These are phyloP conservation scores for Pelagophyceae sp. DNA, from an alignment of 352 stramenopile genomes.

Conservation along the genomic window DNA sequence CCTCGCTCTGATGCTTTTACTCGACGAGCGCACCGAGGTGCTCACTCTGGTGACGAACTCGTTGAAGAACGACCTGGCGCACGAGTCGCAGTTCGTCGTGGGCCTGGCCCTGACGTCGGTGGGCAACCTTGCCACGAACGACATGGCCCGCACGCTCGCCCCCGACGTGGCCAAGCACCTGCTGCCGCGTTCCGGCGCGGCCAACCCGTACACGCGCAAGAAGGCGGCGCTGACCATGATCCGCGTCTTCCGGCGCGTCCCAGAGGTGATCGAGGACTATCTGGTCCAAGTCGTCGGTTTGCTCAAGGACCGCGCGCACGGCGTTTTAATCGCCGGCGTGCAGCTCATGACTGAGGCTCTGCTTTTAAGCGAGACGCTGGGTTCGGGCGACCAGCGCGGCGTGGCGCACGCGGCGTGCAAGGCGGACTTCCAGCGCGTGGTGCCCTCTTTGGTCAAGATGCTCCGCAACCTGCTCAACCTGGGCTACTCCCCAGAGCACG, in stretches of 20 bases:
- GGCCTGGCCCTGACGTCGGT: slow-evolving; percentile 91
- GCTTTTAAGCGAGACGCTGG: slow-evolving; percentile 40
- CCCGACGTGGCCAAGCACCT: slow-evolving; percentile 94
- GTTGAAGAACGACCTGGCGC: slow-evolving; percentile 93
- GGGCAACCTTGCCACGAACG: slow-evolving; percentile 92
- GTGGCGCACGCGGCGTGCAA: slow-evolving; percentile 35
- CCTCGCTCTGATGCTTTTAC: slow-evolving; percentile 89
- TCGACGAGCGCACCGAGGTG: slow-evolving; percentile 97
- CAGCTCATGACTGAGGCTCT: slow-evolving; percentile 88
- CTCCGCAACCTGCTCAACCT: slow-evolving; percentile 90
- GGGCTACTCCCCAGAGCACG: slow-evolving; percentile 95
- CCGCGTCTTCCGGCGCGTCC: slow-evolving; percentile 80
- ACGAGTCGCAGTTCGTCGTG: slow-evolving; percentile 83
- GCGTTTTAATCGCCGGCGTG: slow-evolving; percentile 89
- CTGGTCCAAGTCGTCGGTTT: slow-evolving; percentile 83
- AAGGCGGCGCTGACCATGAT: slow-evolving; percentile 90
- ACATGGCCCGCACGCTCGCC: slow-evolving; percentile 95
- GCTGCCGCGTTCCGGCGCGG: slow-evolving; percentile 42
- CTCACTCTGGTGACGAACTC: slow-evolving; percentile 99
- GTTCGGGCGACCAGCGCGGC: neutral
- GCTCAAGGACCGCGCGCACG: slow-evolving; percentile 93
- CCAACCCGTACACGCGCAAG: slow-evolving; percentile 90
- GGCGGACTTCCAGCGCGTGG: slow-evolving; percentile 54
- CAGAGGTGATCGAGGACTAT: slow-evolving; percentile 97
- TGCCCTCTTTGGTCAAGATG: slow-evolving; percentile 70